These are phyloP conservation scores for Starmerella sp. DNA, from an alignment of 805 yeast species.

Conservation along the genomic window DNA sequence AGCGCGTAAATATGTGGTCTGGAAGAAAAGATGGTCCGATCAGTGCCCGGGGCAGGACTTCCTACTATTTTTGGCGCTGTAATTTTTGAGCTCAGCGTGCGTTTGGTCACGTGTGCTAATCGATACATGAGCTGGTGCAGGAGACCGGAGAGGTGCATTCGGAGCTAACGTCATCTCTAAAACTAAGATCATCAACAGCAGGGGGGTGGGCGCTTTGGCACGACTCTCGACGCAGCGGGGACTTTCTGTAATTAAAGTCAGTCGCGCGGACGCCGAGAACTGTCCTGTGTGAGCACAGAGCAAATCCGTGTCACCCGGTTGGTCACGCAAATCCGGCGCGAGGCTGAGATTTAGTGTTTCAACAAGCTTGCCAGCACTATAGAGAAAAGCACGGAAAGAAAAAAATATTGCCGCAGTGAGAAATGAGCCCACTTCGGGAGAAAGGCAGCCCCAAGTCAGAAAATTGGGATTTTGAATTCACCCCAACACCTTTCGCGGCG, in stretches of 20 bases:
- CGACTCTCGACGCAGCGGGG: background rate
- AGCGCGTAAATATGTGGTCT: background rate
- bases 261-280: background rate
- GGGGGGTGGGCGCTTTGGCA: background rate
- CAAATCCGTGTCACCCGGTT: background rate
- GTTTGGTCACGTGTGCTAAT: background rate
- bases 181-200: background rate
- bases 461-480: constrained; percentile 16
- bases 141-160: constrained; percentile 1
- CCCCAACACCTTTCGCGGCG: constrained; percentile 22
- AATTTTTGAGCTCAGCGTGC: background rate
- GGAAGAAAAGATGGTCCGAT: background rate
- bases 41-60: background rate
- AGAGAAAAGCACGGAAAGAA: background rate
- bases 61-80: background rate
- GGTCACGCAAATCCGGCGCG: background rate
- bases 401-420: background rate
- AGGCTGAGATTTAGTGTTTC: background rate
- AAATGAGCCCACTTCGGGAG: background rate
- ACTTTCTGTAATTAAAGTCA: background rate
- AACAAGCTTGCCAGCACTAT: background rate
- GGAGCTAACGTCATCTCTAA: constrained; percentile 4
- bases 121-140: constrained; percentile 2
- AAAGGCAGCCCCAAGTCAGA: background rate
- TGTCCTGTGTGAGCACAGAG: background rate